Evolutionary conservation across 768 basidiomycete genomes (phyloP).

Genomic region (Mycena amicta): DNA sequence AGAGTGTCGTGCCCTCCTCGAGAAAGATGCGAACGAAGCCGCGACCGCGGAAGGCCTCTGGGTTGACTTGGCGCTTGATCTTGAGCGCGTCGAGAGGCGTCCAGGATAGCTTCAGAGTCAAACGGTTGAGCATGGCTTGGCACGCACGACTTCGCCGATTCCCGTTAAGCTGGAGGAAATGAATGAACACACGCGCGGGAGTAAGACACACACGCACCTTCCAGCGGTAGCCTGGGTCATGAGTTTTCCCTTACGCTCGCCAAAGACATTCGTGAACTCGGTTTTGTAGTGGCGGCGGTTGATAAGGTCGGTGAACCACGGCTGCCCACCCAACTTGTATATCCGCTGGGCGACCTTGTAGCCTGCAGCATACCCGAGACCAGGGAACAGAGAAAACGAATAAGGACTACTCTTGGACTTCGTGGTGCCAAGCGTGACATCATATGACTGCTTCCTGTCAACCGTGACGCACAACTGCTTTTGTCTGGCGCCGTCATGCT

Average conservation of each 20-base stretch:
- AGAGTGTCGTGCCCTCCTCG: constrained; percentile 90
- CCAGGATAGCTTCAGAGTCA: too few species aligned
- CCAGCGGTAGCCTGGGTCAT: constrained; percentile 95
- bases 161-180: constrained; percentile 59
- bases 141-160: constrained; percentile 92
- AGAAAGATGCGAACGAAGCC: constrained; percentile 86
- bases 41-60: constrained; percentile 95
- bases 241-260: constrained; percentile 93
- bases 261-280: constrained; percentile 82
- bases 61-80: constrained; percentile 98
- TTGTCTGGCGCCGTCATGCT: too few species aligned
- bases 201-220: constrained; percentile 56
- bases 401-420: too few species aligned
- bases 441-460: too few species aligned
- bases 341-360: constrained; percentile 94
- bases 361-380: constrained; percentile 96
- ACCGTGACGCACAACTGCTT: too few species aligned
- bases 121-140: too few species aligned
- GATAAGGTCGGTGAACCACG: constrained; percentile 94
- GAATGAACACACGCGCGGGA: constrained; percentile 7
- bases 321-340: constrained; percentile 99
- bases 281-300: constrained; percentile 78
- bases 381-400: constrained; percentile 98
- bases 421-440: too few species aligned
- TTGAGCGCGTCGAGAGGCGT: constrained; percentile 95